phyloP scores from a whole-genome alignment of 345 rosid species.

The Eucalyptus erythrocorys region DNA sequence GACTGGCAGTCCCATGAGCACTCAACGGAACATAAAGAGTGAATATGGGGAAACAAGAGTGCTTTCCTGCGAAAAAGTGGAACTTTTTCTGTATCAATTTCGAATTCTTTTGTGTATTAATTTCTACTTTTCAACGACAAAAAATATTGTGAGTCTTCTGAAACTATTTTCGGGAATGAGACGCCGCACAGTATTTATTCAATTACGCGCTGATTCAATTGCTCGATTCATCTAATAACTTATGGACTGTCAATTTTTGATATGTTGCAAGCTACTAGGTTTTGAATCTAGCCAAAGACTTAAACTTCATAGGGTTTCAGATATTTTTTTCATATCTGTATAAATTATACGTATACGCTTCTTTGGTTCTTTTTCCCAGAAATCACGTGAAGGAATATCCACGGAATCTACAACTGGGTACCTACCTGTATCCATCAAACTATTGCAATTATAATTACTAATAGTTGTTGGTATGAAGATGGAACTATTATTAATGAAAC shows the following conservation, averaged over 20 bases:
- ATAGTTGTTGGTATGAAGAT: background rate
- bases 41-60: background rate
- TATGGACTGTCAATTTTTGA: background rate
- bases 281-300: background rate
- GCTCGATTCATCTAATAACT: background rate
- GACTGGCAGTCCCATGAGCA: background rate
- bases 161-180: background rate
- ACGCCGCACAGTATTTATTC: background rate
- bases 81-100: background rate
- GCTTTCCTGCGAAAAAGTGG: background rate
- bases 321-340: background rate
- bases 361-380: background rate
- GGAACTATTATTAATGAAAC: background rate
- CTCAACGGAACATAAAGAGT: background rate
- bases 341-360: background rate
- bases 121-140: background rate
- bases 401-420: background rate
- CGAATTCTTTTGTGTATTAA: background rate
- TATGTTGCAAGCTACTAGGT: background rate
- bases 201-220: background rate
- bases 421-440: background rate
- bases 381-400: background rate
- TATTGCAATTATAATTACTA: background rate
- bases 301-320: background rate
- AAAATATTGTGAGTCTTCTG: background rate